Evolutionary conservation across 2,329 filamentous ascomycete genomes (phyloP).

Genomic region (Phialophora tarda): DNA sequence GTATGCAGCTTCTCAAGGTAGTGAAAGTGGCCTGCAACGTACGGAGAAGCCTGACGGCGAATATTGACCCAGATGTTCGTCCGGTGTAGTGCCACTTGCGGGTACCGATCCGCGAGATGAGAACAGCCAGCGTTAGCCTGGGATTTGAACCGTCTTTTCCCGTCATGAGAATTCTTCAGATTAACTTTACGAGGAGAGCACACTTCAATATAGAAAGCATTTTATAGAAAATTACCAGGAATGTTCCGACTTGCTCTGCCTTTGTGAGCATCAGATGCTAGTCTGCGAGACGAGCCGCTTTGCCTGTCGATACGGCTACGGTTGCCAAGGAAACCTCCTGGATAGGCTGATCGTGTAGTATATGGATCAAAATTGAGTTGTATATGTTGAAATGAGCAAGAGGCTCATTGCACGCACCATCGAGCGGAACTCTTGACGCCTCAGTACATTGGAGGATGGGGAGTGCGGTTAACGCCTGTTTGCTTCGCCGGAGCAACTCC

Average conservation of each 20-base stretch:
- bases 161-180: not conserved
- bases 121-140: not conserved
- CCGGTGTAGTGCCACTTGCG: not conserved
- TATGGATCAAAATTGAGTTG: too few species aligned
- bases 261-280: not conserved
- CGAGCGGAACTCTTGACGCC: too few species aligned
- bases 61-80: not conserved
- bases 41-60: constrained; percentile 2
- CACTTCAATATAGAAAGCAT: not conserved
- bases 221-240: not conserved
- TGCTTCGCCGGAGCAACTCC: not conserved
- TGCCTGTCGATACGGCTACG: not conserved
- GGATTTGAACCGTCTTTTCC: not conserved
- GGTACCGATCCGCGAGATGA: not conserved
- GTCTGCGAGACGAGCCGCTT: not conserved
- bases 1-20: constrained; percentile 6
- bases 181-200: not conserved
- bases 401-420: too few species aligned
- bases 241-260: not conserved
- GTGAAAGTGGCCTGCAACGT: constrained; percentile 1
- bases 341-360: not conserved
- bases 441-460: too few species aligned
- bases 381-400: too few species aligned
- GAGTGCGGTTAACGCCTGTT: not conserved
- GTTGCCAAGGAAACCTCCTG: not conserved